Percentiles rank a stretch among this genome's conserved stretches.
These are phyloP conservation scores for Saccharomycopsis olivae DNA, from an alignment of 805 yeast genomes.

Conservation along the genomic window DNA sequence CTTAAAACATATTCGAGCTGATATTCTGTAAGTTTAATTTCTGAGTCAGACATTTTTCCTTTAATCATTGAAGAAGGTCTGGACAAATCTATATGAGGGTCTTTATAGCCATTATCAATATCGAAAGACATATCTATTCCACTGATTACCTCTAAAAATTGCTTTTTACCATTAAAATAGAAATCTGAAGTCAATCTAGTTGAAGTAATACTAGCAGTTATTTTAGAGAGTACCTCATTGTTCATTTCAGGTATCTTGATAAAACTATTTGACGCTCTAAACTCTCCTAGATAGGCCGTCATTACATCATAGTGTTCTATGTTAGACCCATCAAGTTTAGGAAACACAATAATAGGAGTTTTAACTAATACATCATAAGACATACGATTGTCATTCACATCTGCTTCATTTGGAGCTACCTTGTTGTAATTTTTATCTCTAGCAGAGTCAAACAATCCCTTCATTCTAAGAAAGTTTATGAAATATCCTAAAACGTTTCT, in stretches of 20 bases:
- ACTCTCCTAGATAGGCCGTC: conserved; percentile 72
- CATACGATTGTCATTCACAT: conserved; percentile 44
- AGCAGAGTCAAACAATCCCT: conserved; percentile 79
- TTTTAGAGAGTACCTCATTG: conserved; percentile 36
- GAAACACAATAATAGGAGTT: conserved; percentile 81
- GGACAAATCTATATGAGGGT: conserved; percentile 18
- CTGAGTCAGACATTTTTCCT: conserved; percentile 55
- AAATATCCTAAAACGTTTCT: conserved; percentile 55
- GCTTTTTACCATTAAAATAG: conserved; percentile 36
- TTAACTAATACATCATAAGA: conserved; percentile 60
- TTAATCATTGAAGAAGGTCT: conserved; percentile 40
- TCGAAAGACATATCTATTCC: conserved; percentile 50
- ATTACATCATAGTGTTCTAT: conserved; percentile 43
- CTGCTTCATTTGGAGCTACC: conserved; percentile 48
- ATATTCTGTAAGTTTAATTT: conserved; percentile 57
- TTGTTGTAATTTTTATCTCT: conserved; percentile 82
- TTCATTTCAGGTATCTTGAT: conserved; percentile 18
- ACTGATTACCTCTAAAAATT: conserved; percentile 53
- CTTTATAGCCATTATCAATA: conserved; percentile 41
- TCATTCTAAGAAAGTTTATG: conserved; percentile 74
- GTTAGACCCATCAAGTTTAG: conserved; percentile 38
- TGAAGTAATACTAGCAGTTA: conserved; percentile 62
- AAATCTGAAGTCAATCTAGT: conserved; percentile 59
- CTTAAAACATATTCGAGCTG: conserved; percentile 51
- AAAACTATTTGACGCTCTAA: conserved; percentile 59